Evolutionary conservation across 164 flowering plant species (phyloP).

Genomic region (Aristolochia fimbriata): DNA sequence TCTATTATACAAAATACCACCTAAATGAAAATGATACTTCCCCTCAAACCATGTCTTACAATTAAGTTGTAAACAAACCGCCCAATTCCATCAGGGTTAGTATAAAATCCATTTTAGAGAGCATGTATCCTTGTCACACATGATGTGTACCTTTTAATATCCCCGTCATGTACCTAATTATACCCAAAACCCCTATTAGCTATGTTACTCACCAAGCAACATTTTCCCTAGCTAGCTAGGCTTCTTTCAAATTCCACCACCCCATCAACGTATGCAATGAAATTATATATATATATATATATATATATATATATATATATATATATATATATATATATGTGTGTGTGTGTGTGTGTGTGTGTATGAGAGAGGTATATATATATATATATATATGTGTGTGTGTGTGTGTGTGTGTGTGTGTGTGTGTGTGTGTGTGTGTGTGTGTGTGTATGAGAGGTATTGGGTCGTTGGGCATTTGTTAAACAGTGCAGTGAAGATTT

Average conservation of each 20-base stretch:
- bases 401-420: too few species aligned
- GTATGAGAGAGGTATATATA: too few species aligned
- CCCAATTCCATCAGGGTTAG: conserved; percentile 24
- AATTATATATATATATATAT: too few species aligned
- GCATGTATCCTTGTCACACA: conserved; percentile 13
- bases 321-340: too few species aligned
- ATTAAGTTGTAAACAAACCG: conserved; percentile 17
- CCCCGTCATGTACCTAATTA: conserved; percentile 29
- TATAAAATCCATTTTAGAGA: conserved; percentile 13
- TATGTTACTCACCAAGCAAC: conserved; percentile 15
- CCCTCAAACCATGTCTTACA: not conserved
- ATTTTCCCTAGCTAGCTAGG: not conserved
- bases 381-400: too few species aligned
- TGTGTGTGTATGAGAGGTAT: not conserved
- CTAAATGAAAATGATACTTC: conserved; percentile 2
- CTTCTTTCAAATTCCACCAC: conserved; percentile 3
- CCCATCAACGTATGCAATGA: conserved; percentile 2
- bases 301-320: too few species aligned
- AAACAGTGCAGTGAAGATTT: conserved; percentile 2
- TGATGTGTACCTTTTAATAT: conserved; percentile 2
- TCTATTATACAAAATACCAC: not conserved
- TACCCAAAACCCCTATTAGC: conserved; percentile 15
- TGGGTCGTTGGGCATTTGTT: conserved; percentile 5
- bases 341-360: too few species aligned
- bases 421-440: too few species aligned